Evolutionary conservation across 2,329 filamentous ascomycete species (phyloP).

Genomic region (Fusarium sp.): DNA sequence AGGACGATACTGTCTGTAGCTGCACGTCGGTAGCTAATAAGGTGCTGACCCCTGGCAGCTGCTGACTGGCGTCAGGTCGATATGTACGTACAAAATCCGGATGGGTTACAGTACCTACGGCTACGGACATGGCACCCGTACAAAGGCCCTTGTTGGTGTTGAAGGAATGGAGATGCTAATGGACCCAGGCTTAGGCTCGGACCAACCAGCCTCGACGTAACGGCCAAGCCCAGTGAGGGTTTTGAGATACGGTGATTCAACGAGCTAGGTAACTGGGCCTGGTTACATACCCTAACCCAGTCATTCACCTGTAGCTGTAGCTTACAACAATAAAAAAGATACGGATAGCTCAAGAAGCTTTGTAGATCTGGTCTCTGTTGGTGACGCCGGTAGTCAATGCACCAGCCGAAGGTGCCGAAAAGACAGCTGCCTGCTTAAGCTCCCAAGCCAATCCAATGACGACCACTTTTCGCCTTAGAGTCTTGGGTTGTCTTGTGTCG

Average conservation of each 20-base stretch:
- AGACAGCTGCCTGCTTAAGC: not conserved
- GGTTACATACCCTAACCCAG: not conserved
- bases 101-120: not conserved
- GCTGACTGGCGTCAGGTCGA: not conserved
- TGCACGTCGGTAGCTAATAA: slow-evolving; percentile 15
- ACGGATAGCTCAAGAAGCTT: not conserved
- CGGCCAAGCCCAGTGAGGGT: slow-evolving; percentile 24
- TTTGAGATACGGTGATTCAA: slow-evolving; percentile 27
- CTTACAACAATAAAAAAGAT: not conserved
- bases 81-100: not conserved
- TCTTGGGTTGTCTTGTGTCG: slow-evolving; percentile 8
- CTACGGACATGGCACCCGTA: not conserved
- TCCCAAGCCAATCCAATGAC: slow-evolving; percentile 17
- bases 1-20: not conserved
- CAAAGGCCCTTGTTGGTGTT: not conserved
- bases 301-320: not conserved
- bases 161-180: slow-evolving; percentile 8
- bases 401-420: slow-evolving; percentile 5
- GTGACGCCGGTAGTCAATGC: slow-evolving; percentile 17
- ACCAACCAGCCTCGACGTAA: slow-evolving; percentile 31
- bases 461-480: slow-evolving; percentile 7
- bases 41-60: slow-evolving; percentile 26
- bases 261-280: slow-evolving; percentile 4
- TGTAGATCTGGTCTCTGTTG: not conserved
- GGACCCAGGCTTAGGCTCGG: not conserved